Evolutionary conservation across 192 early-diverging fungal species (phyloP).

Genomic region (Allomyces macrogynus): DNA sequence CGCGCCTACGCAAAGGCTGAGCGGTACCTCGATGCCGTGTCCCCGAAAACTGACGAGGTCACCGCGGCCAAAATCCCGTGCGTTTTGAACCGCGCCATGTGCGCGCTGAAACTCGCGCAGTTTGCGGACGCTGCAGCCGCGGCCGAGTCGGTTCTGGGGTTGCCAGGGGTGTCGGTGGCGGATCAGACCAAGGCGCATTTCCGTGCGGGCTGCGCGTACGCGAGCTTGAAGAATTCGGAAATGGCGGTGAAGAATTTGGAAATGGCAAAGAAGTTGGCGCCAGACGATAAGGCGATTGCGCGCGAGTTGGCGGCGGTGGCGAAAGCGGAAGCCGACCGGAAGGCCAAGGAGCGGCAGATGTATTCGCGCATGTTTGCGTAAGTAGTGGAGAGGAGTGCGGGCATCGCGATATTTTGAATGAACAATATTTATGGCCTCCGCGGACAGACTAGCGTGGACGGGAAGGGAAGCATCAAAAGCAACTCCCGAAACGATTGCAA

Average conservation of each 20-base stretch:
- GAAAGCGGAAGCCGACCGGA: slow-evolving; percentile 18
- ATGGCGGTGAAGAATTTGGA: slow-evolving; percentile 49
- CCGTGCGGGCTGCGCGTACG: slow-evolving; percentile 48
- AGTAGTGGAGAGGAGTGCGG: slow-evolving; percentile 4
- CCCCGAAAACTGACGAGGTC: background rate
- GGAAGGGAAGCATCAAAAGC: too few relatives aligned
- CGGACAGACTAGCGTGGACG: too few relatives aligned
- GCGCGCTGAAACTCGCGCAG: slow-evolving; percentile 32
- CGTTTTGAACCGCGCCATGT: slow-evolving; percentile 51
- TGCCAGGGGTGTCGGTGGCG: slow-evolving; percentile 23
- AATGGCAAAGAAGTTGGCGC: slow-evolving; percentile 38
- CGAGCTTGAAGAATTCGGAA: slow-evolving; percentile 35
- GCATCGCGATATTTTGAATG: too few relatives aligned
- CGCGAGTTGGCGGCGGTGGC: slow-evolving; percentile 39
- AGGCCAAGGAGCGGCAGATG: slow-evolving; percentile 60
- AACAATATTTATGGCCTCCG: too few relatives aligned
- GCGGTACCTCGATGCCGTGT: background rate
- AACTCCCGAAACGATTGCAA: too few relatives aligned
- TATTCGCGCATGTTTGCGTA: slow-evolving; percentile 74
- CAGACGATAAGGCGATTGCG: slow-evolving; percentile 54
- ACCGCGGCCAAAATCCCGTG: slow-evolving; percentile 30
- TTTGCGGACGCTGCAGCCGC: slow-evolving; percentile 27
- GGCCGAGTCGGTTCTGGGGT: slow-evolving; percentile 48
- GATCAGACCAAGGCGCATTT: slow-evolving; percentile 55
- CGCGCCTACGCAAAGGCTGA: background rate